phyloP scores from a whole-genome alignment of 1,139 yeast species.

The Diutina mesorugosa region DNA sequence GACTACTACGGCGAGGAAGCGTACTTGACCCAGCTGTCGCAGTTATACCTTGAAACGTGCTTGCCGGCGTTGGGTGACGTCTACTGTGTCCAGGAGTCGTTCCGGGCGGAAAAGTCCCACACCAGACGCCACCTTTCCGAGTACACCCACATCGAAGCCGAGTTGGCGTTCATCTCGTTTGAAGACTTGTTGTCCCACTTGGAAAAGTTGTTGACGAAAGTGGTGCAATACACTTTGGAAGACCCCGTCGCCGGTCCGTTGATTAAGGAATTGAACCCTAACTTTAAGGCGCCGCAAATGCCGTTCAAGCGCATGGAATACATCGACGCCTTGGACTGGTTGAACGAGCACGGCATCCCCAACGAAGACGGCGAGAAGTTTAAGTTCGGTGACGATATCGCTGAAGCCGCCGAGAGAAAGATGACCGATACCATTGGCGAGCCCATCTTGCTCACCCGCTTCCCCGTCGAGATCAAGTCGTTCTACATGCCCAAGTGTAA shows the following conservation, averaged over 20 bases:
- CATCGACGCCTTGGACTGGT: conserved; percentile 87
- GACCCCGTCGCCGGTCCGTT: conserved; percentile 91
- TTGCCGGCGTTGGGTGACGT: conserved; percentile 95
- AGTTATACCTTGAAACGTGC: conserved; percentile 91
- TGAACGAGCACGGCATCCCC: conserved; percentile 84
- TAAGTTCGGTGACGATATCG: conserved; percentile 97
- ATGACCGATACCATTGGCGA: conserved; percentile 92
- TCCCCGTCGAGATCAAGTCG: conserved; percentile 96
- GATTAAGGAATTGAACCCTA: conserved; percentile 85
- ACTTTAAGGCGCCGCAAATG: conserved; percentile 62
- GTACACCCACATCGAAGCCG: conserved; percentile 94
- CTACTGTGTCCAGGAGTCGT: conserved; percentile 94
- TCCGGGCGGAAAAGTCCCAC: conserved; percentile 98
- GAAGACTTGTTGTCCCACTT: conserved; percentile 80
- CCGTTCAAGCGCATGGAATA: conserved; percentile 92
- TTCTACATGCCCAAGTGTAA: conserved; percentile 92
- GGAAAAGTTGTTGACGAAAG: conserved; percentile 61
- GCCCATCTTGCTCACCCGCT: conserved; percentile 83
- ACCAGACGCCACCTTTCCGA: conserved; percentile 97
- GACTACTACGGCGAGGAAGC: conserved; percentile 97
- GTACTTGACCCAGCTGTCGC: conserved; percentile 91
- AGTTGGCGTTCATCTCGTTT: conserved; percentile 74
- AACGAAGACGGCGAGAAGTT: conserved; percentile 90
- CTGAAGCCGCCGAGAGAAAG: conserved; percentile 98
- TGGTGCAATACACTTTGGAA: conserved; percentile 64